A percentile compares a stretch with the other conserved stretches of the same genome.
Conservation (phyloP, 768 basidiomycete genomes). For the Neoboletus brunneissimus region DNA sequence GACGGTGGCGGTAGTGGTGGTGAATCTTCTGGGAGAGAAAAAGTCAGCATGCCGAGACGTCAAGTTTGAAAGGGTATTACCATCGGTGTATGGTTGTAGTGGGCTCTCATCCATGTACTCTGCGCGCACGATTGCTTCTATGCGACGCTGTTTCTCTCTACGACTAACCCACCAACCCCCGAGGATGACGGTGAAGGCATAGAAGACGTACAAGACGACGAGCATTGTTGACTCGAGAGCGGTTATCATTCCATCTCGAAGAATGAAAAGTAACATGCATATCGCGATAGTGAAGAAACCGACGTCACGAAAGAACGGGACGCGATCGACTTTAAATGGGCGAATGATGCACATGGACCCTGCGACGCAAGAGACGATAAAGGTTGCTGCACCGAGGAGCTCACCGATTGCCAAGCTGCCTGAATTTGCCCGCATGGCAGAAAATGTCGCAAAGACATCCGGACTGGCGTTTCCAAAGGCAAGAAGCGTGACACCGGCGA, state of each 20-base stretch:
- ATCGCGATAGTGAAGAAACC: conserved; percentile 91
- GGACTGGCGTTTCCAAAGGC: conserved; percentile 98
- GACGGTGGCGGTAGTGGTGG: neutral
- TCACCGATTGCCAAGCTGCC: conserved; percentile 94
- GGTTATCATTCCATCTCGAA: conserved; percentile 72
- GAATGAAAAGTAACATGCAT: conserved; percentile 65
- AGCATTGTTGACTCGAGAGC: conserved; percentile 70
- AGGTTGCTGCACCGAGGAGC: conserved; percentile 90
- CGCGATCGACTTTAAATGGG: conserved; percentile 80
- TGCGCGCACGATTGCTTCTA: conserved; percentile 52
- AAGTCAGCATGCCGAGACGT: conserved; percentile 3
- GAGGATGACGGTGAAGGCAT: conserved; percentile 72
- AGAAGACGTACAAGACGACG: conserved; percentile 69
- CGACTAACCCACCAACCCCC: conserved; percentile 75
- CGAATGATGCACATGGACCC: conserved; percentile 98
- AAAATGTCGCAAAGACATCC: conserved; percentile 94
- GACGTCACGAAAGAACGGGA: conserved; percentile 89
- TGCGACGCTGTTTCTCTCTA: conserved; percentile 43
- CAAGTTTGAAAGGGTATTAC: conserved; percentile 43
- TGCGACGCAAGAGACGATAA: conserved; percentile 94
- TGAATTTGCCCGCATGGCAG: conserved; percentile 81
- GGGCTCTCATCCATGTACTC: conserved; percentile 52
- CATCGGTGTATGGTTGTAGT: conserved; percentile 57
- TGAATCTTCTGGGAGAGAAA: conserved; percentile 11
- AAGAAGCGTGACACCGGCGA: conserved; percentile 94